These are phyloP conservation scores for Hymenoscyphus scutula DNA, from an alignment of 2,329 filamentous ascomycete species.

Conservation along the genomic window DNA sequence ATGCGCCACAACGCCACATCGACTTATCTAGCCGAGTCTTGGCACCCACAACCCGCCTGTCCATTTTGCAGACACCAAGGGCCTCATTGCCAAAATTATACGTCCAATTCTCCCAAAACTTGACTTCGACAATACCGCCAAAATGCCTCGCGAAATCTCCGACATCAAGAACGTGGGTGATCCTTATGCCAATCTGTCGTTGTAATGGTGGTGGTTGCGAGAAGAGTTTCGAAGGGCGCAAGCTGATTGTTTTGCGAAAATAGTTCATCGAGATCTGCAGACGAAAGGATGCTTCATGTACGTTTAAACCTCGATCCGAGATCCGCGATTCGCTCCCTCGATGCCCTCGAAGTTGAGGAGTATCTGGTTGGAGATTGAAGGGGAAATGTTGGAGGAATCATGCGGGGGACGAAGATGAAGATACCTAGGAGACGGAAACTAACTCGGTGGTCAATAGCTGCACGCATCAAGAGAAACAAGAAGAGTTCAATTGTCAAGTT, in stretches of 20 bases:
- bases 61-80: constrained; percentile 9
- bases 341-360: background rate
- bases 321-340: background rate
- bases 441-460: constrained; percentile 53
- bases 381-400: background rate
- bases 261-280: constrained; percentile 99
- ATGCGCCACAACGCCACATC: background rate
- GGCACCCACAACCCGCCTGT: constrained; percentile 8
- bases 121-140: constrained; percentile 29
- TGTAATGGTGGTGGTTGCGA: background rate
- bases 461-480: constrained; percentile 95
- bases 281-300: constrained; percentile 99
- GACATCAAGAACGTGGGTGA: constrained; percentile 83
- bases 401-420: background rate
- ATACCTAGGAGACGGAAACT: background rate
- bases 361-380: background rate
- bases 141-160: constrained; percentile 26
- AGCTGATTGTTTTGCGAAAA: constrained; percentile 2
- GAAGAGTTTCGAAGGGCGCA: background rate
- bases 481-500: constrained; percentile 95
- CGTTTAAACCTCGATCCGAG: constrained; percentile 44
- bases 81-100: constrained; percentile 13
- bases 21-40: constrained; percentile 8
- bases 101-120: constrained; percentile 23
- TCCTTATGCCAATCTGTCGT: background rate